Base-by-base conservation (phyloP, 805 yeast species). In the Candida nemodendra region DNA sequence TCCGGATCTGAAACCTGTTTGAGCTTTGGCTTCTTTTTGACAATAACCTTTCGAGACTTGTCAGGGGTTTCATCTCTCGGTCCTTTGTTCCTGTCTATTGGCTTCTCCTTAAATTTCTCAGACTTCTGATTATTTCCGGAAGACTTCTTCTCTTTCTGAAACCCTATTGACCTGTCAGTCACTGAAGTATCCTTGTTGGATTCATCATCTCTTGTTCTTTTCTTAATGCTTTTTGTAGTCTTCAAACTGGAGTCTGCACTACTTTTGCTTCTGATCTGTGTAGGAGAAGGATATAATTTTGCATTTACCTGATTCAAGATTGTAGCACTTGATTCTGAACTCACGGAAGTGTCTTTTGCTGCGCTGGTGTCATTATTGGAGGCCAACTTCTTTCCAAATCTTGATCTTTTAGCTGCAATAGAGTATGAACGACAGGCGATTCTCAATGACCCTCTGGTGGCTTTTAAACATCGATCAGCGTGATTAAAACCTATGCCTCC, bases 341-440 rank as follows among this genome's bases (percentile, higher is more conserved):
- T 25, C 18, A 24, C 17, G 6, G 11, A 9, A 13, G 29, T 17
- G 3, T 19, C 27, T 14, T 9, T 25, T 25, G 14, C 30, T 9
- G 11, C 17, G 11, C 22, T 13, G 16, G 13, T 29, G 15, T 12
- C 17, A 23, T 33, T 21, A 9, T 3, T n/a, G 15, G 39, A 17
- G 12, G 6, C 18, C 14, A 39, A 17, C 30, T 42, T 39, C 24
- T 34, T 19, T 4, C 46, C 49, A 28, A 45, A 45, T 23, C 49
- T 36, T 9, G 49, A 45, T 33, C 49, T 38, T 14, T 32, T 24
- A 14, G 40, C 40, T n/a, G 32, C 32, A 14, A 27, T 17, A 13
- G 36, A 30, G 19, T 34, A 36, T 4, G 12, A 16, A 5, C 40
- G 35, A 18, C 13, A 13, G 7, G 26, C 14, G 5, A 12, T 9